Evolutionary conservation across 1,284 basidiomycete genomes (phyloP), one percentile per base, ranked within the genome.

Genomic region (Schizopora paradoxa): DNA sequence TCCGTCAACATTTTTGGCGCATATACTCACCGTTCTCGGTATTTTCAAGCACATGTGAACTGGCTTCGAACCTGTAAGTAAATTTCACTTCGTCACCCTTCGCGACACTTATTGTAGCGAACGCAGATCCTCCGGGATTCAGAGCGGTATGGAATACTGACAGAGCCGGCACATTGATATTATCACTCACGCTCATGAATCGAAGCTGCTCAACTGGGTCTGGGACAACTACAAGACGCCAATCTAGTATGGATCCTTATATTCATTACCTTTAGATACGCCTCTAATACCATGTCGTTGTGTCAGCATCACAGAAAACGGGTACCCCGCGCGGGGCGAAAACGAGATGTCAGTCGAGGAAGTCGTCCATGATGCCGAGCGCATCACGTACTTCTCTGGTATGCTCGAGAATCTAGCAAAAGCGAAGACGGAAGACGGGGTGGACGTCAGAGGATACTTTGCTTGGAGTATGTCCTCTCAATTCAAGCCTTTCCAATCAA

Each of bases 311-410:
- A 84, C 79, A 3, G 80, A 86, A 63, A 84, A 85, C 59, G 82
- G 83, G 0, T 86, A 84, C 58, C 72, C 82, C 1, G 76, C 80
- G 48, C 82, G 79, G 59, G 75, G 77, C 55, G 86, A 89, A 62
- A 66, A 71, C 55, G 56, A 54, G 8, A 70, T 76, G 58, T 55
- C 77, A 1, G 54, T 72, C 2, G 72, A 75, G 36, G 68, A 81
- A 41, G 82, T 80, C 31, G 56, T 79, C 38, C 68, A 81, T 36
- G 86, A 88, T 61, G 58, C 60, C 1, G 81, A 82, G 52, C 76
- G 85, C 7, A 73, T 86, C 28, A 68, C 76, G 46, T 88, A 85
- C 63, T 88, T 77, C 67, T 63, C 68, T 22, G 83, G 78, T 6
- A 79, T 80, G 49, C 77, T 80, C 6, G 59, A 69, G 6, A 74